Evolutionary conservation across 2,329 filamentous ascomycete species (phyloP).

Genomic region (Venturia oleaginea): DNA sequence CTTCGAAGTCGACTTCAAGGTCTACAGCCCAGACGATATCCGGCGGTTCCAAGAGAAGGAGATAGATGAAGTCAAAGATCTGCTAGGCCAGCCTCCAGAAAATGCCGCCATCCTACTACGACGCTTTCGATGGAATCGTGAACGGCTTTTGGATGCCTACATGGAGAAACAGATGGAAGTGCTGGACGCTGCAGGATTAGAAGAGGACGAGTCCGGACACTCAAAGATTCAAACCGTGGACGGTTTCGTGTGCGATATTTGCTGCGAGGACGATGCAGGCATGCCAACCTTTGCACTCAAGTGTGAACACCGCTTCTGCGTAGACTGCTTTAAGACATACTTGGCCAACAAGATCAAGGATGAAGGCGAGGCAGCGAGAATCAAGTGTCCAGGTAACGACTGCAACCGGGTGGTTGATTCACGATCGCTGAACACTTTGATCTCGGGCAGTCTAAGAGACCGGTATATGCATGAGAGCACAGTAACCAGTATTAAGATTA

Average conservation of each 20-base stretch:
- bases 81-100: constrained; percentile 81
- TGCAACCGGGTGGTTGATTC: constrained; percentile 90
- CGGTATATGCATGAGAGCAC: constrained; percentile 34
- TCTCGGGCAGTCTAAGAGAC: constrained; percentile 46
- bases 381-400: constrained; percentile 81
- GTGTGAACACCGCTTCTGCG: constrained; percentile 88
- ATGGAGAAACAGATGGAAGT: constrained; percentile 81
- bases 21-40: constrained; percentile 72
- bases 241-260: constrained; percentile 89
- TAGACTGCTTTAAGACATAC: constrained; percentile 87
- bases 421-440: constrained; percentile 71
- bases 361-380: constrained; percentile 89
- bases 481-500: constrained; percentile 15
- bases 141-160: constrained; percentile 87
- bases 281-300: constrained; percentile 86
- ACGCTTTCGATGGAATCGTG: constrained; percentile 91
- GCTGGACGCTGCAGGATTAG: constrained; percentile 75
- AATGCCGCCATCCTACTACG: constrained; percentile 84
- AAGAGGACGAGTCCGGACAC: constrained; percentile 46
- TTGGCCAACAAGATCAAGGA: constrained; percentile 86
- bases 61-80: constrained; percentile 82
- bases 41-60: constrained; percentile 77
- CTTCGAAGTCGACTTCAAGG: constrained; percentile 78
- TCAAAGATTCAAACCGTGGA: constrained; percentile 41
- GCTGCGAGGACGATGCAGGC: constrained; percentile 75